Evolutionary conservation across 345 rosid species (phyloP), one percentile per base, ranked within the genome.

Genomic region (Rhizophora apiculata): DNA sequence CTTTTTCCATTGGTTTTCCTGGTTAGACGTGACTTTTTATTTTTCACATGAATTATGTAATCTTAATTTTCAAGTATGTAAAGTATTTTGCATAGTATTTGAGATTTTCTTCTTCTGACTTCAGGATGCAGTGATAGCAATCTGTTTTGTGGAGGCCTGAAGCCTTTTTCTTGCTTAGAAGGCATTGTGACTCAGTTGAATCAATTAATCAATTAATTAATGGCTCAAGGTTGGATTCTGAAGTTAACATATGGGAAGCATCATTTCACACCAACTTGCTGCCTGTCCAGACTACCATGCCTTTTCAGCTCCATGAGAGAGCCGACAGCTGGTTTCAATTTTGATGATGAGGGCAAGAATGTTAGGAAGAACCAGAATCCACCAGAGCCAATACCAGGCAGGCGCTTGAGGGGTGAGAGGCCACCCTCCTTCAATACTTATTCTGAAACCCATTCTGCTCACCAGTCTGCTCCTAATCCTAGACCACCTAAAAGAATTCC

Each of bases 301-400:
- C 64, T n/a, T 34, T 73, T 67, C 57, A 55, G 63, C 57, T 65
- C 63, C 13, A 19, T 29, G 1, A n/a, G 70, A 65, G 70, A 66
- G 1, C 20, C 60, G 9, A 2, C 26, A 15, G 20, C 54, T 48
- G 34, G 19, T 18, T 49, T 34, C 63, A 61, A 27, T 67, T 37
- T 57, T 56, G 54, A 52, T 16, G 21, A 57, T 16, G 64, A 58
- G 49, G 59, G 48, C 31, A 19, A 31, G 18, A 27, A 57, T 39
- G 21, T 16, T 52, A 10, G 62, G 61, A 27, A 8, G 13, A 6
- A 7, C 21, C 57, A 67, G 55, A 39, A n/a, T 29, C 68, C 62
- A 2, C 77, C 72, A 34, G 46, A 67, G 0, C 77, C 77, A 34
- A 29, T 67, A 32, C 77, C 77, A 36, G 68, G 68, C 48, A 67